Percentiles rank a stretch among this genome's conserved stretches.
These are phyloP conservation scores for Delphinella strobiligena DNA, from an alignment of 2,329 filamentous ascomycete genomes.

Conservation along the genomic window DNA sequence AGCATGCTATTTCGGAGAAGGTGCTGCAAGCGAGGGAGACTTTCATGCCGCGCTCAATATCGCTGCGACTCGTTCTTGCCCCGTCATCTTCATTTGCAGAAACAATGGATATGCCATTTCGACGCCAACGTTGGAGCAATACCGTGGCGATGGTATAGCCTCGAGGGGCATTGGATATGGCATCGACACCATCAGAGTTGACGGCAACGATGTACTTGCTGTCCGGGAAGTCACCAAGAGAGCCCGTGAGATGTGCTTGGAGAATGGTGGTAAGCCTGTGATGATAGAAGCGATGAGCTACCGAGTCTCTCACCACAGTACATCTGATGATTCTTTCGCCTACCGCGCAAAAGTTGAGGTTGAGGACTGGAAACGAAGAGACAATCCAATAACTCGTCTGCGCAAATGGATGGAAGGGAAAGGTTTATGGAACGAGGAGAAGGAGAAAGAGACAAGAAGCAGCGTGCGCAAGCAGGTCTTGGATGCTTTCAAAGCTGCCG, in stretches of 20 bases:
- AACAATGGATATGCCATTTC: conserved; percentile 91
- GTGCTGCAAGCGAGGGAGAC: conserved; percentile 80
- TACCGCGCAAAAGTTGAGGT: conserved; percentile 91
- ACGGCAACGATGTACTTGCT: conserved; percentile 90
- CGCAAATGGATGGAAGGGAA: conserved; percentile 84
- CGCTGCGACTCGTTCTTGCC: conserved; percentile 76
- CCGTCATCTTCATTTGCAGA: conserved; percentile 78
- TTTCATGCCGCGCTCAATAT: conserved; percentile 89
- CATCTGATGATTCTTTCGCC: conserved; percentile 90
- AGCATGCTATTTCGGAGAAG: conserved; percentile 81
- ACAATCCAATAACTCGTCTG: conserved; percentile 76
- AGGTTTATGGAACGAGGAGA: conserved; percentile 71
- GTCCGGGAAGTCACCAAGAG: conserved; percentile 68
- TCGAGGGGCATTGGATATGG: conserved; percentile 79
- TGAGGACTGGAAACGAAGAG: conserved; percentile 82
- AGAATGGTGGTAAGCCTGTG: conserved; percentile 69
- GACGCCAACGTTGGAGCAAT: conserved; percentile 81
- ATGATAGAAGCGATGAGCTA: conserved; percentile 96
- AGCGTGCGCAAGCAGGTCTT: conserved; percentile 62
- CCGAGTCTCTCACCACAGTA: conserved; percentile 95
- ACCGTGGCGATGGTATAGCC: conserved; percentile 82
- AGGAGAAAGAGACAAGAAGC: conserved; percentile 62
- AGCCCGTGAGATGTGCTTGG: conserved; percentile 66
- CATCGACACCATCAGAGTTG: conserved; percentile 85
- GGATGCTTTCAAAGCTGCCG: conserved; percentile 71